Percentiles rank a stretch among this genome's conserved stretches.
These are phyloP conservation scores for Gossypium davidsonii DNA, from an alignment of 441 rosid genomes.

Conservation along the genomic window DNA sequence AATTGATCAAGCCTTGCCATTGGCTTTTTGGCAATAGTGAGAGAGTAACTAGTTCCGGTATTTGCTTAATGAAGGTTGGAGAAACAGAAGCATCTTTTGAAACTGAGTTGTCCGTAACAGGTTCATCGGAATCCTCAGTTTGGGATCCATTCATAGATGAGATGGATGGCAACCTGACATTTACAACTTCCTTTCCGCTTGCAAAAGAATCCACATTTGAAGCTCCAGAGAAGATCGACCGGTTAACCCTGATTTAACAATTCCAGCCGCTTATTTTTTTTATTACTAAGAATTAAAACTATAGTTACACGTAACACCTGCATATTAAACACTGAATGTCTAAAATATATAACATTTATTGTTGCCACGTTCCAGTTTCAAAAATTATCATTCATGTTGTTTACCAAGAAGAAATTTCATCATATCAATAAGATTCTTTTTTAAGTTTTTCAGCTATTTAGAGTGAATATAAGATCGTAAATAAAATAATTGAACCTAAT, in stretches of 20 bases:
- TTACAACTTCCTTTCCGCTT: constrained; percentile 72
- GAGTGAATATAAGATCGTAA: background rate
- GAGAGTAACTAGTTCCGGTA: constrained; percentile 88
- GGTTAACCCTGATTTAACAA: constrained; percentile 61
- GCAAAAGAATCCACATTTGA: constrained; percentile 61
- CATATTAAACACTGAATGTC: background rate
- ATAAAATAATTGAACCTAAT: background rate
- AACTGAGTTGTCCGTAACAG: constrained; percentile 27
- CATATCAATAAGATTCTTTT: background rate
- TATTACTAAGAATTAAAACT: constrained; percentile 1
- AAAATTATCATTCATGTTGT: background rate
- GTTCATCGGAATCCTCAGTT: constrained; percentile 40
- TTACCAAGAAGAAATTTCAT: background rate
- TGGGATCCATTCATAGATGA: constrained; percentile 52
- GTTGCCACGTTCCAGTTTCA: background rate
- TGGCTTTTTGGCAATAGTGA: constrained; percentile 91
- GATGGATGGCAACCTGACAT: constrained; percentile 76
- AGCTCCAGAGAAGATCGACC: constrained; percentile 71
- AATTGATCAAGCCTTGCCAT: constrained; percentile 94
- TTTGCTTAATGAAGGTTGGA: constrained; percentile 42
- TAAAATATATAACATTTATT: background rate
- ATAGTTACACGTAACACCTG: background rate
- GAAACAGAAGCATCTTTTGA: constrained; percentile 26
- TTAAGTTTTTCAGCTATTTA: background rate
- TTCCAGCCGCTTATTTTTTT: background rate